Base-by-base conservation (phyloP, 1,284 basidiomycete genomes). In the Amanita bisporigera region DNA sequence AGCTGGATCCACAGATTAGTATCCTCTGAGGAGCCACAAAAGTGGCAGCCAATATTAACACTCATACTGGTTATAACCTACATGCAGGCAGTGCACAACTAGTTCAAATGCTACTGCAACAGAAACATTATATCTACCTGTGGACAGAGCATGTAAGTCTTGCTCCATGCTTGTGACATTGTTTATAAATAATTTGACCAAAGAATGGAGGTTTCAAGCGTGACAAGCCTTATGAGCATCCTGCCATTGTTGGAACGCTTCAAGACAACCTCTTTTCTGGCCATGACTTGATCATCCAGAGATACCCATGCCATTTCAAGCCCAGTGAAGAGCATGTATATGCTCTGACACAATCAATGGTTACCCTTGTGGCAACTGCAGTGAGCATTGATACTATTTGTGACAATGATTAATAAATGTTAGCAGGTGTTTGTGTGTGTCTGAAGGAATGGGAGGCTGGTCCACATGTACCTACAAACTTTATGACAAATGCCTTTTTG, bases 391-490 rank as follows among this genome's bases (percentile, higher is more conserved):
- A 31, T 55, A 33, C 4, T 14, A 29, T 43, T 15, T 7, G 17
- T 43, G 29, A 55, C 17, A 31, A 29, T 31, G 24, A 3, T 29
- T 55, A 3, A 55, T 36, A 26, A 21, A 6, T 14, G 15, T 29
- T 21, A 6, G 9, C 21, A 55, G 52, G 52, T 55, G 11, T 55
- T 55, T 36, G 33, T 4, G 3, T 36, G n/a, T n/a, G n/a, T n/a
- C n/a, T 55, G 12, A 55, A 55, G 31, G 52, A 55, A 55, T 55
- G 52, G 52, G 52, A 55, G 14, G 11, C 52, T 19, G 52, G 52
- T 10, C 52, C 52, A 4, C 3, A n/a, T 21, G n/a, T 55, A 15
- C 26, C 29, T 29, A 33, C 52, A 4, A 1, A 55, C 3, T 55
- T 55, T 33, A 33, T n/a, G 14, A 21, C 29, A 14, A 31, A 55